A percentile compares a stretch with the other conserved stretches of the same genome.
These are phyloP conservation scores for Candida xiaguanensis DNA, from an alignment of 805 yeast genomes.

Conservation along the genomic window DNA sequence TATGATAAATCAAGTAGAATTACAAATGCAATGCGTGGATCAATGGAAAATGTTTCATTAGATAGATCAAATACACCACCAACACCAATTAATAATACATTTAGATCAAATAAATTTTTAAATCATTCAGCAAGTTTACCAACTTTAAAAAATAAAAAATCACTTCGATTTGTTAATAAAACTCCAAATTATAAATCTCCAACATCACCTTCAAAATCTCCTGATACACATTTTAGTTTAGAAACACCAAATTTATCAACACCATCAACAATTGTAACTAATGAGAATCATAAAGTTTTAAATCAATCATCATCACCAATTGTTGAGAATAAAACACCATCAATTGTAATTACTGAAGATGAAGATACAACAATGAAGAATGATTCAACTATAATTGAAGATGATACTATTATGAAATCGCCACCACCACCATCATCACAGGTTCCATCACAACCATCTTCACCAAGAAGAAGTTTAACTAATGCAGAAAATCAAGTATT, in stretches of 20 bases:
- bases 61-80: slow-evolving; percentile 11
- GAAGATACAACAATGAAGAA: neutral
- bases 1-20: slow-evolving; percentile 43
- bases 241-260: neutral
- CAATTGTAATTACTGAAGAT: slow-evolving; percentile 5
- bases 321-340: slow-evolving; percentile 3
- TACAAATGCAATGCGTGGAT: slow-evolving; percentile 40
- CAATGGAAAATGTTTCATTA: slow-evolving; percentile 11
- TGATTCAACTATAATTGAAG: neutral
- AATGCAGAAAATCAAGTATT: slow-evolving; percentile 5
- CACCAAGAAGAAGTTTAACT: slow-evolving; percentile 8
- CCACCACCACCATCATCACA: neutral
- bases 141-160: slow-evolving; percentile 7
- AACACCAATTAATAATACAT: neutral
- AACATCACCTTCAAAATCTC: slow-evolving; percentile 2
- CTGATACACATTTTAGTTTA: slow-evolving; percentile 2
- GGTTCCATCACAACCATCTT: neutral
- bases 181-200: neutral
- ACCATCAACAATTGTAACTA: neutral
- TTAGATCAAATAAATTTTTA: neutral
- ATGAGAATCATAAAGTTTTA: neutral
- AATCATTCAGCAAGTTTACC: slow-evolving; percentile 11
- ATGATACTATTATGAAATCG: neutral
- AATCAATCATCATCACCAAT: neutral
- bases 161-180: slow-evolving; percentile 1